Percentiles rank a stretch among this genome's conserved stretches.
These are phyloP conservation scores for Scolecobasidium constrictum DNA, from an alignment of 2,329 filamentous ascomycete species.

Conservation along the genomic window DNA sequence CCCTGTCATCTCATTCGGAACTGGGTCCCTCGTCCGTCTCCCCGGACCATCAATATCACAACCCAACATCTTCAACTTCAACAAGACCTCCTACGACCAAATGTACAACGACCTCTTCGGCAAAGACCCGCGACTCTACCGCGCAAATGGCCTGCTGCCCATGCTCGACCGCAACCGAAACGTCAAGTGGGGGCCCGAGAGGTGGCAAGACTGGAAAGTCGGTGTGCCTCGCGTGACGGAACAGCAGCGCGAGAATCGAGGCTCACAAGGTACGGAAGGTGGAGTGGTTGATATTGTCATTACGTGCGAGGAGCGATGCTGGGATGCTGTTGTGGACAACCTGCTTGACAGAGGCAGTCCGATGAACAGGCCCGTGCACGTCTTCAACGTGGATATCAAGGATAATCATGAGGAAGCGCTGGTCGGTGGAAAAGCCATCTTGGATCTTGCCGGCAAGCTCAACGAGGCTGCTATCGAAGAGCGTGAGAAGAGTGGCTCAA, in stretches of 20 bases:
- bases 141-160: conserved; percentile 82
- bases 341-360: conserved; percentile 74
- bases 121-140: conserved; percentile 82
- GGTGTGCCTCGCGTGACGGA: conserved; percentile 55
- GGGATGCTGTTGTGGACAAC: conserved; percentile 95
- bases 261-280: conserved; percentile 70
- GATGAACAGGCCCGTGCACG: conserved; percentile 86
- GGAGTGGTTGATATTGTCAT: conserved; percentile 91
- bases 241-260: conserved; percentile 56
- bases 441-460: conserved; percentile 77
- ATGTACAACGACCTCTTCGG: conserved; percentile 85
- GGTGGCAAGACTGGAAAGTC: conserved; percentile 95
- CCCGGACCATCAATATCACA: conserved; percentile 85
- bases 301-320: conserved; percentile 95
- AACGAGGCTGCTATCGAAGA: conserved; percentile 75
- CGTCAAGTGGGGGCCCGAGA: conserved; percentile 91
- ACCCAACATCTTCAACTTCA: conserved; percentile 97
- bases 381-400: conserved; percentile 97
- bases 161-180: conserved; percentile 89
- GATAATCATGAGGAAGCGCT: conserved; percentile 97
- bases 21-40: conserved; percentile 84
- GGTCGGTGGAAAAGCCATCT: conserved; percentile 79
- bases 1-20: conserved; percentile 97
- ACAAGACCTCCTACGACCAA: conserved; percentile 85
- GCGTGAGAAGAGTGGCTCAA: conserved; percentile 51